A percentile compares a stretch with the other conserved stretches of the same genome.
Conservation (phyloP, 1,284 basidiomycete genomes). For the Termitomyces sp. region DNA sequence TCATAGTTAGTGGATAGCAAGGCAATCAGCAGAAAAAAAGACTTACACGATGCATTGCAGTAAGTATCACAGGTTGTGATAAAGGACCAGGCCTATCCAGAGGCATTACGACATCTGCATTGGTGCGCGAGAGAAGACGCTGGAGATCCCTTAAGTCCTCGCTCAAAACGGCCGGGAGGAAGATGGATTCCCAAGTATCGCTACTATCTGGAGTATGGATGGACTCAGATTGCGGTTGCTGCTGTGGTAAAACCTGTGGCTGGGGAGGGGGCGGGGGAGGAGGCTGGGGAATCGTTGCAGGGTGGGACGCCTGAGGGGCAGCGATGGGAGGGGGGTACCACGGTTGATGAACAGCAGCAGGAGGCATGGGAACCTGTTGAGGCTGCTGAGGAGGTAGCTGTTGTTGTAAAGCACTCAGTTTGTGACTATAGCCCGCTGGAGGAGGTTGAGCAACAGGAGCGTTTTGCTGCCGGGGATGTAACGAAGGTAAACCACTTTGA, state of each 20-base stretch:
- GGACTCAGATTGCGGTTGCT: conserved; percentile 40
- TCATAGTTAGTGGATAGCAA: not conserved
- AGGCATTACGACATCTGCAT: conserved; percentile 75
- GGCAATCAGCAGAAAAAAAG: not conserved
- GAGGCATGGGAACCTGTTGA: conserved; percentile 32
- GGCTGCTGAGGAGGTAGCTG: conserved; percentile 32
- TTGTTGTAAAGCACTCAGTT: conserved; percentile 27
- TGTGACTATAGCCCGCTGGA: conserved; percentile 32
- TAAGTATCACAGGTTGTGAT: conserved; percentile 76
- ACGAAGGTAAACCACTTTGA: conserved; percentile 29
- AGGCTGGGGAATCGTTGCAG: conserved; percentile 64
- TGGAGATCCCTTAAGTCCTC: conserved; percentile 70
- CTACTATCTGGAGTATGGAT: conserved; percentile 56
- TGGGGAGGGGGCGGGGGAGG: conserved; percentile 32
- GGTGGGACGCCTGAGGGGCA: conserved; percentile 72
- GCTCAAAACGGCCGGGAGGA: conserved; percentile 48
- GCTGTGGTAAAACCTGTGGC: conserved; percentile 16
- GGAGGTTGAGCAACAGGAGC: conserved; percentile 37
- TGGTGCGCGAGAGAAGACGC: conserved; percentile 65
- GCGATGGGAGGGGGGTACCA: conserved; percentile 55
- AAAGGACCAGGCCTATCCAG: conserved; percentile 61
- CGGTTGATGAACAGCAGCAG: conserved; percentile 40
- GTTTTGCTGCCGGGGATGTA: conserved; percentile 40
- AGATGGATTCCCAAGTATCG: conserved; percentile 76
- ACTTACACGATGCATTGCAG: conserved; percentile 73